Percentiles rank a stretch among this genome's conserved stretches.
Evolutionary conservation across 768 basidiomycete species (phyloP).

Genomic region (Galerina marginata): DNA sequence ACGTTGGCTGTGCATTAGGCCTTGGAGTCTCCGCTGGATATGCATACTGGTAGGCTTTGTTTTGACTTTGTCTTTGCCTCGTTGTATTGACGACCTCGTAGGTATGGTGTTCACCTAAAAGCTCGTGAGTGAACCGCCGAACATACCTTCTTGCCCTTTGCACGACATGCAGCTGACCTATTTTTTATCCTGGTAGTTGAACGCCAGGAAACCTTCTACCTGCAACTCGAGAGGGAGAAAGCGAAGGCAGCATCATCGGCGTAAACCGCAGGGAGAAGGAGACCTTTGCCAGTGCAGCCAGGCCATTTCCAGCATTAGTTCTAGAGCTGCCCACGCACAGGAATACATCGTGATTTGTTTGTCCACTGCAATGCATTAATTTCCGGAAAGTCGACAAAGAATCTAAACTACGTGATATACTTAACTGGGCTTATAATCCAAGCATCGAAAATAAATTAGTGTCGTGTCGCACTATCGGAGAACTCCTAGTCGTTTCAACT

Average conservation of each 20-base stretch:
- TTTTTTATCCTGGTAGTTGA: conserved; percentile 58
- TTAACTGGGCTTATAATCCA: conserved; percentile 20
- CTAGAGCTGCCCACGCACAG: conserved; percentile 26
- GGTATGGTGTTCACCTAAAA: conserved; percentile 87
- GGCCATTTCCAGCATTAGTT: conserved; percentile 15
- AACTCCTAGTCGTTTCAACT: conserved; percentile 67
- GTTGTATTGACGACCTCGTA: conserved; percentile 34
- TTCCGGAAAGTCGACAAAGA: conserved; percentile 18
- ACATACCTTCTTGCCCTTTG: background rate
- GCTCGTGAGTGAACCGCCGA: conserved; percentile 56
- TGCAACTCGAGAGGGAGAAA: conserved; percentile 77
- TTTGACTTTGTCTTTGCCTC: background rate
- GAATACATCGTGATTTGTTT: background rate
- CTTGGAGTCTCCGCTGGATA: conserved; percentile 79
- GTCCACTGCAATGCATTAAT: conserved; percentile 19
- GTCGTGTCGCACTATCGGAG: conserved; percentile 32
- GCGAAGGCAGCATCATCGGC: conserved; percentile 27
- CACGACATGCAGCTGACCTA: background rate
- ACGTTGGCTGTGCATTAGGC: conserved; percentile 75
- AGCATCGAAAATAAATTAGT: conserved; percentile 28
- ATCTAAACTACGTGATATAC: conserved; percentile 29
- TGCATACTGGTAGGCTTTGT: conserved; percentile 75
- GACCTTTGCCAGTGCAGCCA: conserved; percentile 5
- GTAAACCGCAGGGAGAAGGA: conserved; percentile 1
- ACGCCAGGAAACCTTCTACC: conserved; percentile 83